Percentiles rank a stretch among this genome's conserved stretches.
phyloP scores from a whole-genome alignment of 2,329 filamentous ascomycete genomes.

The Tolypocladium cylindrosporum region DNA sequence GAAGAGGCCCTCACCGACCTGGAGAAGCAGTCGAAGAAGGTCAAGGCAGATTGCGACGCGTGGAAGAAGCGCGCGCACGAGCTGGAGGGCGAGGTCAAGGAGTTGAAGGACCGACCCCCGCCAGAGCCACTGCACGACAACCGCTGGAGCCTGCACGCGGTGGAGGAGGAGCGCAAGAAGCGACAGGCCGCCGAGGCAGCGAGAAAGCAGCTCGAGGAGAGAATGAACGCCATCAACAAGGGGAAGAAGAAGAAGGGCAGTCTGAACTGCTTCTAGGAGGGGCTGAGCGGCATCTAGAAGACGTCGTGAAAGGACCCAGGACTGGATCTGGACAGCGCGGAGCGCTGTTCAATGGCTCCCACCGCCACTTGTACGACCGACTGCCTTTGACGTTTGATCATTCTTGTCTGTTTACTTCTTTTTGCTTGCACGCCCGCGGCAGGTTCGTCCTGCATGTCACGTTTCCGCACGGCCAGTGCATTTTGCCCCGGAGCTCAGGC shows the following conservation, averaged over 20 bases:
- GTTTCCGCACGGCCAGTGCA: not conserved
- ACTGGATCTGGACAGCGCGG: not conserved
- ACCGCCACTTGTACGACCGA: not conserved
- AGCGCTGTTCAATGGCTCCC: not conserved
- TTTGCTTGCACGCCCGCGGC: not conserved
- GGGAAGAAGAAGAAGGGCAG: conserved; percentile 94
- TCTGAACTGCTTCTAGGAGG: conserved; percentile 84
- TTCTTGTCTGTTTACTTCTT: not conserved
- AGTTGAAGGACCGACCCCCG: conserved; percentile 42
- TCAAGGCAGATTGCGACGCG: conserved; percentile 79
- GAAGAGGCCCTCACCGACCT: conserved; percentile 94
- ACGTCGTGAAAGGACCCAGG: not conserved
- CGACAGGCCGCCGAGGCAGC: conserved; percentile 83
- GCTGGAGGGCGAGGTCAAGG: conserved; percentile 63
- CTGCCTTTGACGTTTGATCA: not conserved
- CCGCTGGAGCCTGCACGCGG: conserved; percentile 69
- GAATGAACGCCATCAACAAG: conserved; percentile 82
- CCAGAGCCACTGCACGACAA: conserved; percentile 40
- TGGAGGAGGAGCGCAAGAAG: conserved; percentile 94
- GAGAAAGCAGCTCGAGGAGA: conserved; percentile 79
- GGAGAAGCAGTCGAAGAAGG: conserved; percentile 82
- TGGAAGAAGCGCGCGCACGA: conserved; percentile 81
- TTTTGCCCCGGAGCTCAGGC: not conserved
- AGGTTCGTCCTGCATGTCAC: not conserved
- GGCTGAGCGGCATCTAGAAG: conserved; percentile 9